These are phyloP conservation scores for Thyridium curvatum DNA, from an alignment of 2,329 filamentous ascomycete genomes.

Conservation along the genomic window DNA sequence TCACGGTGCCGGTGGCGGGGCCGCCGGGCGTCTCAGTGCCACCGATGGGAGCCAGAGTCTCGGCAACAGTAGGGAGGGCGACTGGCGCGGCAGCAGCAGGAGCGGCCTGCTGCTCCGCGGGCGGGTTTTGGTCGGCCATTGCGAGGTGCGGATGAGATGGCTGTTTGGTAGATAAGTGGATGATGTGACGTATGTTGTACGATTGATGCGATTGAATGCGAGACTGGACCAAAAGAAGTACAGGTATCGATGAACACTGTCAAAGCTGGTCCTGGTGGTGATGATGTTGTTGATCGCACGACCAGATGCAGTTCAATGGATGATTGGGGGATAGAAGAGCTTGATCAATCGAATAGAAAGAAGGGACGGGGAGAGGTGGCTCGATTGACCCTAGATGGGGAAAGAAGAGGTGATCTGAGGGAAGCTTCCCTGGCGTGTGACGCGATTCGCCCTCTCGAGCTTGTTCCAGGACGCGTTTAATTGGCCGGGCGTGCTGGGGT, in stretches of 20 bases:
- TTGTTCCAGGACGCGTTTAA: constrained; percentile 5
- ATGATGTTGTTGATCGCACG: too few species aligned
- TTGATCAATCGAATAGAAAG: too few species aligned
- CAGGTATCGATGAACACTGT: too few species aligned
- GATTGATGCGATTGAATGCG: too few species aligned
- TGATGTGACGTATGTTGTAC: too few species aligned
- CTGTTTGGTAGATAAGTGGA: not conserved
- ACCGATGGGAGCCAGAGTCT: constrained; percentile 2
- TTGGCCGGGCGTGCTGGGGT: constrained; percentile 9
- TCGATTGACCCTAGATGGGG: too few species aligned
- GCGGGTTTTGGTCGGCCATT: constrained; percentile 9
- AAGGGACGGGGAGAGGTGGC: too few species aligned
- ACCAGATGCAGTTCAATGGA: not conserved
- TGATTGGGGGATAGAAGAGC: not conserved
- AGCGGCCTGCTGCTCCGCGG: not conserved
- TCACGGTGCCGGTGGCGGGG: constrained; percentile 20
- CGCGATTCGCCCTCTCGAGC: constrained; percentile 5
- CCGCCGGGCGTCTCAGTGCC: constrained; percentile 17
- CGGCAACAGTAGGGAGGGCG: not conserved
- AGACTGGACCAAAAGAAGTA: too few species aligned
- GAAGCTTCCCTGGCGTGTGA: constrained; percentile 3
- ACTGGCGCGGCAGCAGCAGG: not conserved
- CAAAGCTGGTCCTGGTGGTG: too few species aligned
- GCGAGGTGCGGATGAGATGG: not conserved
- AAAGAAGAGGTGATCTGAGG: too few species aligned